These are phyloP conservation scores for Warburgia ugandensis DNA, from an alignment of 164 flowering plant genomes.

Conservation along the genomic window DNA sequence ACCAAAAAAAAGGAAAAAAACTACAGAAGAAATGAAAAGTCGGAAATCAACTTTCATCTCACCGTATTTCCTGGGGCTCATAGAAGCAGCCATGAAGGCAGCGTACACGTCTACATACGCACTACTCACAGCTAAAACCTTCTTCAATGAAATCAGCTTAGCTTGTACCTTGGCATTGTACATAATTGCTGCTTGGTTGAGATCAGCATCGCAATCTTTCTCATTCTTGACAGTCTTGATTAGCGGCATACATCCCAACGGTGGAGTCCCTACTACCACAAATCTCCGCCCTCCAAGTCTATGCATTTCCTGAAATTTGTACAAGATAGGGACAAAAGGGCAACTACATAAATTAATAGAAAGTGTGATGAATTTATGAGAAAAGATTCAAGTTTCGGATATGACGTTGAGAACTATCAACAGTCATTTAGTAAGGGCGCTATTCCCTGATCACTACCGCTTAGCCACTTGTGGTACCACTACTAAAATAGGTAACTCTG, in stretches of 20 bases:
- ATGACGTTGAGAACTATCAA: too few species aligned
- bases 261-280: slow-evolving; percentile 46
- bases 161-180: slow-evolving; percentile 30
- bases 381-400: too few species aligned
- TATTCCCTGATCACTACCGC: too few species aligned
- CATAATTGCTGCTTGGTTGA: slow-evolving; percentile 25
- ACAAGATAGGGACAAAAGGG: too few species aligned
- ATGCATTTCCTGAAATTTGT: slow-evolving; percentile 27
- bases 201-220: slow-evolving; percentile 21
- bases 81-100: slow-evolving; percentile 21
- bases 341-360: too few species aligned
- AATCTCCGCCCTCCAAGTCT: slow-evolving; percentile 33
- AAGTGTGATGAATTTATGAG: too few species aligned
- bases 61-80: slow-evolving; percentile 43
- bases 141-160: slow-evolving; percentile 12
- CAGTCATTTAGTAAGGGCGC: too few species aligned
- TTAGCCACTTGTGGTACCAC: too few species aligned
- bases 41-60: neutral
- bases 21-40: neutral
- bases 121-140: slow-evolving; percentile 15
- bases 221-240: slow-evolving; percentile 25
- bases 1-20: too few species aligned
- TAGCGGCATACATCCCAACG: slow-evolving; percentile 57
- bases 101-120: slow-evolving; percentile 33
- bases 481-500: too few species aligned